A percentile compares a stretch with the other conserved stretches of the same genome.
phyloP scores from a whole-genome alignment of 2,329 filamentous ascomycete genomes.

The Aureobasidium sp. region DNA sequence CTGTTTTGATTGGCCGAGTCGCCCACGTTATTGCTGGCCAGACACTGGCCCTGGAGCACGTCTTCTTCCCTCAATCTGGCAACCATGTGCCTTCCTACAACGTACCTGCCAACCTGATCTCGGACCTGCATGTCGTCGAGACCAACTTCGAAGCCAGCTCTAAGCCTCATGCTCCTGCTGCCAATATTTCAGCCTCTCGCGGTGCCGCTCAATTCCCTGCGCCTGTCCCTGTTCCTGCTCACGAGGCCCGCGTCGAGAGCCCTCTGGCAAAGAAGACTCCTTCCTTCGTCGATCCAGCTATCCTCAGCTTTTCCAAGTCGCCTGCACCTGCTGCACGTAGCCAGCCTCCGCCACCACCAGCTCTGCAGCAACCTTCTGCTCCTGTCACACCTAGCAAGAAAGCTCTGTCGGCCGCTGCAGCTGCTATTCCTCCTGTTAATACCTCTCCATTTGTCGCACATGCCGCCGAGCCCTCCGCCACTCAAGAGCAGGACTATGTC shows the following conservation, averaged over 20 bases:
- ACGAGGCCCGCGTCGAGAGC: constrained; percentile 12
- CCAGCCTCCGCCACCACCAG: constrained; percentile 17
- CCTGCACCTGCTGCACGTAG: constrained; percentile 21
- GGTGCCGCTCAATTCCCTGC: neutral
- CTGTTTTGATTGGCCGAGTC: constrained; percentile 63
- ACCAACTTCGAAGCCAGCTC: constrained; percentile 15
- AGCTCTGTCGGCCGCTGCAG: constrained; percentile 25
- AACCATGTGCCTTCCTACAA: constrained; percentile 47
- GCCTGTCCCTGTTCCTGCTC: neutral
- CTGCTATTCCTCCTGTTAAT: constrained; percentile 30
- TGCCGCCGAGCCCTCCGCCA: constrained; percentile 23
- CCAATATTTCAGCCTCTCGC: constrained; percentile 16
- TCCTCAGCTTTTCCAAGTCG: constrained; percentile 56
- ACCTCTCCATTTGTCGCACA: constrained; percentile 33
- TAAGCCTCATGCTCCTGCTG: constrained; percentile 18
- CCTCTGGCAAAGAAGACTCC: constrained; percentile 12
- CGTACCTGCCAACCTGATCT: constrained; percentile 52
- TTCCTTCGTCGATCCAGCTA: constrained; percentile 71
- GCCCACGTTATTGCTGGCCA: constrained; percentile 58
- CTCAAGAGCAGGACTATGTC: neutral
- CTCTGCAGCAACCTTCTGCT: constrained; percentile 8
- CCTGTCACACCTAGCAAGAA: constrained; percentile 40
- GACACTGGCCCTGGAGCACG: constrained; percentile 62
- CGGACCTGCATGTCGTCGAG: constrained; percentile 48
- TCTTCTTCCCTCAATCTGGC: constrained; percentile 49